Base-by-base conservation (phyloP, 257 asterid species). In the Rauvolfia tetraphylla region DNA sequence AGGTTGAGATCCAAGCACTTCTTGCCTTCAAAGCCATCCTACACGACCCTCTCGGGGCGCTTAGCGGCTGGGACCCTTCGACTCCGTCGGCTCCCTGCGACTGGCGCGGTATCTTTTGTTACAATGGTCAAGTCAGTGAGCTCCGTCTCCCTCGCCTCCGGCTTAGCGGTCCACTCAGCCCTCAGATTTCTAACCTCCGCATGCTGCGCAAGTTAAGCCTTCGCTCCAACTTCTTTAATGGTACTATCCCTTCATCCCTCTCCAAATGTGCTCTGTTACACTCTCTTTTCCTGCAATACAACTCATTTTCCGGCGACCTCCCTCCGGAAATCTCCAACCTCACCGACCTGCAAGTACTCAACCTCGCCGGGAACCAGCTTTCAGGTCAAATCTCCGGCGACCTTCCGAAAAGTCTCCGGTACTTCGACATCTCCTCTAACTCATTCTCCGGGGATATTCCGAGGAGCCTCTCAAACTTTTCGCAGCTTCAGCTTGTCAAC, bases 11-110 rank as follows among this genome's bases (percentile, higher is more conserved):
- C 82, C 87, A 81, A 72, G 87, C 91, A 1, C 79, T 90, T 13
- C 76, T 76, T 38, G 81, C 89, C n/a, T 78, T 90, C 23, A 90
- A 84, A 82, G 82, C 65, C 57, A 67, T 78, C 75, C 78, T 90
- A 15, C 79, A 68, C 17, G 96, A 90, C 86, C 96, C 96, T 13
- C 83, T 86, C 23, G 85, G 83, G 34, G 85, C 81, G 18, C 90
- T 90, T 34, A 23, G 12, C 74, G 83, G 83, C 23, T 90, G 96
- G 96, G 84, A 74, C 73, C 72, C 88, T 0, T 83, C 90, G 13
- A 78, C 94, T 31, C 87, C 89, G 9, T 79, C 82, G 7, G 89
- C 92, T 67, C 96, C 96, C 6, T 90, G 96, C 82, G 92, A 90
- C 83, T 90, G 96, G 96, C 87, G 88, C 33, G 96, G 96, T 9